A percentile compares a stretch with the other conserved stretches of the same genome.
Evolutionary conservation across 164 flowering plant species (phyloP).

Genomic region (Kingdonia uniflora): DNA sequence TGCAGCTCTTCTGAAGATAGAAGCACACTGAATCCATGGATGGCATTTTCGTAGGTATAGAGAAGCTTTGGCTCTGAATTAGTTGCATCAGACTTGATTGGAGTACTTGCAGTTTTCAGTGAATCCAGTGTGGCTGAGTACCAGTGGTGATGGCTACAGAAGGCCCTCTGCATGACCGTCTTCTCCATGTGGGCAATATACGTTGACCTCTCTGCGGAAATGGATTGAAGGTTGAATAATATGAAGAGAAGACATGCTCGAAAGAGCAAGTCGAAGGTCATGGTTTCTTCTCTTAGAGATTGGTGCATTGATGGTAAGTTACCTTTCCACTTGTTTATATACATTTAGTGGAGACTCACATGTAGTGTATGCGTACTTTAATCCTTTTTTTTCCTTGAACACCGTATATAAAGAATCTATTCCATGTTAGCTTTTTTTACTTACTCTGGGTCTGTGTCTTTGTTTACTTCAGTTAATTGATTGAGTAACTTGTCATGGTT

Average conservation of each 20-base stretch:
- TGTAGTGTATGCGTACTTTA: too few species aligned
- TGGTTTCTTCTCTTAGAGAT: too few species aligned
- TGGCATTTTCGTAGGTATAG: slow-evolving; percentile 42
- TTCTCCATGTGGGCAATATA: slow-evolving; percentile 55
- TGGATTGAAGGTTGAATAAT: background rate
- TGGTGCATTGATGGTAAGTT: too few species aligned
- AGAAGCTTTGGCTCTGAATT: slow-evolving; percentile 8
- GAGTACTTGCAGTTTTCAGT: background rate
- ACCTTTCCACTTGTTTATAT: too few species aligned
- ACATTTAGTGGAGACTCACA: too few species aligned
- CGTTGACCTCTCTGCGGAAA: background rate
- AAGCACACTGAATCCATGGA: slow-evolving; percentile 31
- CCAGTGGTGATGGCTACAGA: slow-evolving; percentile 35
- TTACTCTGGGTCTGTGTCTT: too few species aligned
- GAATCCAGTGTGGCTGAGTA: slow-evolving; percentile 20
- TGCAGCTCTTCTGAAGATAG: slow-evolving; percentile 22
- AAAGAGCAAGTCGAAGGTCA: background rate
- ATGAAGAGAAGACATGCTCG: background rate
- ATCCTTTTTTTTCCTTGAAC: too few species aligned
- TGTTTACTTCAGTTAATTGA: too few species aligned
- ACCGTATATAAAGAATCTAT: too few species aligned
- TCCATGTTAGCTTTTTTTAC: too few species aligned
- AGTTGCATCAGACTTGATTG: too few species aligned
- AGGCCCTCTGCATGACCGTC: slow-evolving; percentile 34
- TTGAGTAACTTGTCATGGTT: too few species aligned